Percentiles rank a stretch among this genome's conserved stretches.
Conservation (phyloP, 2,329 filamentous ascomycete species). For the Ophiostoma perfectum region DNA sequence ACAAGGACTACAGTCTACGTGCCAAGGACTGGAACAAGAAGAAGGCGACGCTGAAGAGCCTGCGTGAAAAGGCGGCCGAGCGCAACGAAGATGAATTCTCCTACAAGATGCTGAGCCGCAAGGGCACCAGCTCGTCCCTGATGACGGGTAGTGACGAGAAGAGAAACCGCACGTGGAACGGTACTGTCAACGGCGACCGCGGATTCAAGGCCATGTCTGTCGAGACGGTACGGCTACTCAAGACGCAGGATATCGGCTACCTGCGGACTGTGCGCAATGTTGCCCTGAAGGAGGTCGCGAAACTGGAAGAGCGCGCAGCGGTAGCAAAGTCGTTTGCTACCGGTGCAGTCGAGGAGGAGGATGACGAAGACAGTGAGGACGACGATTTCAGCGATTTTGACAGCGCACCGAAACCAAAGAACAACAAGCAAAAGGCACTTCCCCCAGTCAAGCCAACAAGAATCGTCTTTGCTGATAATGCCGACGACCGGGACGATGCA, state of each 20-base stretch:
- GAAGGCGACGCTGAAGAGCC: slow-evolving; percentile 53
- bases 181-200: slow-evolving; percentile 53
- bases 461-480: slow-evolving; percentile 46
- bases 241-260: slow-evolving; percentile 65
- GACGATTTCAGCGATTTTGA: slow-evolving; percentile 26
- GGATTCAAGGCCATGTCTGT: slow-evolving; percentile 51
- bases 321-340: slow-evolving; percentile 37
- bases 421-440: slow-evolving; percentile 23
- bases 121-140: slow-evolving; percentile 48
- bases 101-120: slow-evolving; percentile 62
- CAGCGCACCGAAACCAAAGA: slow-evolving; percentile 10
- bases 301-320: slow-evolving; percentile 50
- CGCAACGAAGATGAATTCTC: slow-evolving; percentile 71
- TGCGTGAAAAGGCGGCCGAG: slow-evolving; percentile 57
- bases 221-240: slow-evolving; percentile 57
- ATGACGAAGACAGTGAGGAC: slow-evolving; percentile 33
- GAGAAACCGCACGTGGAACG: slow-evolving; percentile 44
- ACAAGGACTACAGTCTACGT: slow-evolving; percentile 57
- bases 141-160: slow-evolving; percentile 36
- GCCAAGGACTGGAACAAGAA: slow-evolving; percentile 63
- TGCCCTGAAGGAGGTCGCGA: slow-evolving; percentile 51
- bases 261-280: slow-evolving; percentile 58
- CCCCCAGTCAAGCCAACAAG: slow-evolving; percentile 36
- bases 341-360: slow-evolving; percentile 30
- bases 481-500: slow-evolving; percentile 37